phyloP scores from a whole-genome alignment of 306 rosid species.

The Glycine tomentella region DNA sequence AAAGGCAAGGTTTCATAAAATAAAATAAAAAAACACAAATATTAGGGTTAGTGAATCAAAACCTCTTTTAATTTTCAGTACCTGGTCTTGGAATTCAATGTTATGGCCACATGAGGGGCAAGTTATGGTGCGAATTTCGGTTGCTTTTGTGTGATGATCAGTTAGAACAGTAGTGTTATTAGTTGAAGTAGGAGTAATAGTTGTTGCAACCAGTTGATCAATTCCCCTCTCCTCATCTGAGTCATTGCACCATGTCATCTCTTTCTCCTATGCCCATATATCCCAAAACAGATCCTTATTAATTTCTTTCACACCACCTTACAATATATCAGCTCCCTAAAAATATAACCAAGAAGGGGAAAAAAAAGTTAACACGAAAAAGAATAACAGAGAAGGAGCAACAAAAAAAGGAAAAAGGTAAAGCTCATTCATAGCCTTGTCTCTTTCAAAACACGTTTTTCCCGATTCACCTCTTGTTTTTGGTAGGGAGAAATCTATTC shows the following conservation, averaged over 20 bases:
- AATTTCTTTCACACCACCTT: slow-evolving; percentile 47
- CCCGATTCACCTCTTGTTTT: slow-evolving; percentile 42
- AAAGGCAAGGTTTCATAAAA: background rate
- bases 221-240: slow-evolving; percentile 59
- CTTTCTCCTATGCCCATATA: slow-evolving; percentile 48
- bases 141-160: background rate
- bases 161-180: background rate
- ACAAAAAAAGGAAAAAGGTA: slow-evolving; percentile 17
- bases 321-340: slow-evolving; percentile 21
- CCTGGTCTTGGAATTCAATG: slow-evolving; percentile 70
- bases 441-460: slow-evolving; percentile 62
- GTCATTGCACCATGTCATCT: slow-evolving; percentile 79
- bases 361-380: background rate
- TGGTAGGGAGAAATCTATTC: slow-evolving; percentile 35
- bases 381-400: background rate
- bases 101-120: slow-evolving; percentile 85
- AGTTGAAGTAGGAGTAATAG: slow-evolving; percentile 33
- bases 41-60: background rate
- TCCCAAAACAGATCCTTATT: slow-evolving; percentile 39
- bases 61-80: background rate
- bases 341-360: background rate
- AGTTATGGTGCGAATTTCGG: slow-evolving; percentile 50
- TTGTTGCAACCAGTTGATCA: slow-evolving; percentile 33
- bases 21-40: background rate
- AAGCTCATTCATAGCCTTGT: slow-evolving; percentile 48